Percentiles rank a stretch among this genome's conserved stretches.
Evolutionary conservation across 1,284 basidiomycete genomes (phyloP).

Genomic region (Ganoderma multipileum): DNA sequence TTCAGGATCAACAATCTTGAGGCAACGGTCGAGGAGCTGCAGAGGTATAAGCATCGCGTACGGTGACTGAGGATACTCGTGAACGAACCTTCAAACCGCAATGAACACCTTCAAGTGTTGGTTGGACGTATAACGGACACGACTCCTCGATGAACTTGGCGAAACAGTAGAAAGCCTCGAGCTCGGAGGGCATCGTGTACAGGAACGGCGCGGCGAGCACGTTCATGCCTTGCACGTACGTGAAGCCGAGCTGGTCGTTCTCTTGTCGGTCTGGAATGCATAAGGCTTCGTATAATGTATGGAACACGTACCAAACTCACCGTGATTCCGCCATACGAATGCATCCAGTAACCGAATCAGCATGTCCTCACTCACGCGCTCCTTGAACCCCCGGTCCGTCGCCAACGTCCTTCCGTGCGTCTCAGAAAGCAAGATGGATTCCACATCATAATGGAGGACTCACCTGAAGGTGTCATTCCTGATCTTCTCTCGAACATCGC

Average conservation of each 20-base stretch:
- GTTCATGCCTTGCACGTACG: constrained; percentile 99
- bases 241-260: constrained; percentile 79
- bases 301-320: constrained; percentile 46
- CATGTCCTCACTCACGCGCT: constrained; percentile 95
- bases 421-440: not conserved
- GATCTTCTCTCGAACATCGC: constrained; percentile 89
- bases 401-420: constrained; percentile 80
- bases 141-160: constrained; percentile 92
- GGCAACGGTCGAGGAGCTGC: constrained; percentile 90
- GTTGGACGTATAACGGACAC: constrained; percentile 95
- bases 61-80: not conserved
- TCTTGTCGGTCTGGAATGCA: constrained; percentile 69
- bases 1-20: constrained; percentile 90
- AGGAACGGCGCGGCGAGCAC: constrained; percentile 97
- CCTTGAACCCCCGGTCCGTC: constrained; percentile 94
- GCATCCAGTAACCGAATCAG: constrained; percentile 94
- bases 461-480: constrained; percentile 83
- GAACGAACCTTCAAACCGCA: constrained; percentile 83
- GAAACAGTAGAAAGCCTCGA: constrained; percentile 97
- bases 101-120: constrained; percentile 94
- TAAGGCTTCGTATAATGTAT: not conserved
- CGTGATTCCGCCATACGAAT: constrained; percentile 94
- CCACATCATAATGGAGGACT: constrained; percentile 15
- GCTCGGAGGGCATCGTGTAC: constrained; percentile 93
- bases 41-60: not conserved